Percentiles rank a stretch among this genome's conserved stretches.
These are phyloP conservation scores for Pyrenophora tritici-repentis DNA, from an alignment of 2,329 filamentous ascomycete species.

Conservation along the genomic window DNA sequence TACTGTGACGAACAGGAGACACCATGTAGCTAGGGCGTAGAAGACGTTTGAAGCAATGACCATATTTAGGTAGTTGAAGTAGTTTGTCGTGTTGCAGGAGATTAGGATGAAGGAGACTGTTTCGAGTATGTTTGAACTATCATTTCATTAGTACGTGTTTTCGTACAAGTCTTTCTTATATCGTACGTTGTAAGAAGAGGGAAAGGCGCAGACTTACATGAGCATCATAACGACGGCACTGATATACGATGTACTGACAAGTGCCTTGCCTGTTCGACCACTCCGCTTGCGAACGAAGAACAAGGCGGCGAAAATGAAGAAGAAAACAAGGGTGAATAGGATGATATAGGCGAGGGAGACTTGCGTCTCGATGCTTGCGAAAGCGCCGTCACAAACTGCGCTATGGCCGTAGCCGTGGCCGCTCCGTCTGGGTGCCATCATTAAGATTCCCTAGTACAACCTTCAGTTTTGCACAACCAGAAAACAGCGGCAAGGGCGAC, in stretches of 20 bases:
- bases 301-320: conserved; percentile 22
- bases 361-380: conserved; percentile 8
- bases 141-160: too few relatives aligned
- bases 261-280: conserved; percentile 20
- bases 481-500: too few relatives aligned
- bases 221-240: conserved; percentile 16
- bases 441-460: too few relatives aligned
- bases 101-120: conserved; percentile 20
- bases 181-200: too few relatives aligned
- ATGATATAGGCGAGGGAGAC: too few relatives aligned
- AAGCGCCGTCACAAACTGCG: conserved; percentile 7
- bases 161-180: too few relatives aligned
- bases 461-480: background rate
- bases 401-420: too few relatives aligned
- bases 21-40: conserved; percentile 21
- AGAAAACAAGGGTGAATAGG: conserved; percentile 20
- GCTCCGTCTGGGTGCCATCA: too few relatives aligned
- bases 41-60: conserved; percentile 28
- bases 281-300: conserved; percentile 26
- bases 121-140: conserved; percentile 13
- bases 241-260: conserved; percentile 27
- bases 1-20: conserved; percentile 31
- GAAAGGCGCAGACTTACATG: conserved; percentile 21
- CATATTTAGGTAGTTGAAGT: conserved; percentile 10
- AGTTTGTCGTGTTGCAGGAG: conserved; percentile 14